Conservation (phyloP, 2,329 filamentous ascomycete genomes). For the Xylaria sp. region DNA sequence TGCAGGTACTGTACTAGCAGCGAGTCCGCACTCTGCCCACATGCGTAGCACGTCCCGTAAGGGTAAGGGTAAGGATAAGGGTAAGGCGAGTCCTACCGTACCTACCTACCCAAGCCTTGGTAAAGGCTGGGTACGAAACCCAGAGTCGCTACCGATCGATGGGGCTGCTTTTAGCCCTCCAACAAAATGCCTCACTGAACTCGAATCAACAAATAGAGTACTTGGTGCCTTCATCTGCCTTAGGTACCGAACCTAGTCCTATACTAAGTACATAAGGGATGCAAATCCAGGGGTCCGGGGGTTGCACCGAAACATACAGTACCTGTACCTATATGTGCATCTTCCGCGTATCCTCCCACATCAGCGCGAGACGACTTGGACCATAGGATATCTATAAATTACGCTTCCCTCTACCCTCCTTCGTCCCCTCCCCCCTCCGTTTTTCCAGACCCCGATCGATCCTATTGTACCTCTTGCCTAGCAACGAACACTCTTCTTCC, state of each 20-base stretch:
- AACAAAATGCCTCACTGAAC: slow-evolving; percentile 29
- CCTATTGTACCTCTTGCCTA: neutral
- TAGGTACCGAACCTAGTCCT: neutral
- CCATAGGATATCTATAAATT: slow-evolving; percentile 27
- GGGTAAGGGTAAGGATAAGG: neutral
- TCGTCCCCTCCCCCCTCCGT: neutral
- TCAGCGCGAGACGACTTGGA: slow-evolving; percentile 10
- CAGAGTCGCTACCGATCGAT: slow-evolving; percentile 7
- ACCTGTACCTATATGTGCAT: neutral
- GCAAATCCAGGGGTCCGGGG: slow-evolving; percentile 20
- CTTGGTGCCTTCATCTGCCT: neutral
- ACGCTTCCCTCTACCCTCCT: slow-evolving; percentile 15
- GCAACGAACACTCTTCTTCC: neutral
- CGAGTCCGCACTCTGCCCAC: neutral
- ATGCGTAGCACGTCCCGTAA: neutral
- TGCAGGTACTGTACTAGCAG: slow-evolving; percentile 3
- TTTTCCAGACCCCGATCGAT: neutral
- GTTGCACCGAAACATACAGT: slow-evolving; percentile 8
- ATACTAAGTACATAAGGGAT: neutral
- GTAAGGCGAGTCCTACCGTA: too few relatives aligned
- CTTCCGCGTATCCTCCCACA: slow-evolving; percentile 8
- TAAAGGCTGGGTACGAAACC: too few relatives aligned
- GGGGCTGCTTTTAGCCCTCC: slow-evolving; percentile 17
- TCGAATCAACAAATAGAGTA: slow-evolving; percentile 7
- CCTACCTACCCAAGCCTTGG: too few relatives aligned